These are phyloP conservation scores for Metarhizium sp. DNA, from an alignment of 2,329 filamentous ascomycete genomes.

Conservation along the genomic window DNA sequence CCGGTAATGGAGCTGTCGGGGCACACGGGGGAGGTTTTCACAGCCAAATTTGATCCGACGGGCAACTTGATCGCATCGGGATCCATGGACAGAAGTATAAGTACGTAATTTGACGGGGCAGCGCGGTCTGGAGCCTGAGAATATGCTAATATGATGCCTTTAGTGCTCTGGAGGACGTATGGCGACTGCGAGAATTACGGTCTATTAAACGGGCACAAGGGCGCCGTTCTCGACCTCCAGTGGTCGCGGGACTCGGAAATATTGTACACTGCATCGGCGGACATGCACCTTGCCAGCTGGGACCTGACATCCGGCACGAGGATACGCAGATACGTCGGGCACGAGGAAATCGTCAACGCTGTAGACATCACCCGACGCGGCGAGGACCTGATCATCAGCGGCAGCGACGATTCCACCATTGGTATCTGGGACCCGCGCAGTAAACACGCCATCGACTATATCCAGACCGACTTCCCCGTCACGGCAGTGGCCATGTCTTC, in stretches of 20 bases:
- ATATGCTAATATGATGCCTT: conserved; percentile 7
- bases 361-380: conserved; percentile 83
- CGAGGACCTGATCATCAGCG: conserved; percentile 83
- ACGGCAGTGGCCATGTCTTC: conserved; percentile 88
- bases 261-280: conserved; percentile 85
- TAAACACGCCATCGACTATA: conserved; percentile 79
- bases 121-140: too few relatives aligned
- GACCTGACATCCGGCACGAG: conserved; percentile 85
- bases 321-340: conserved; percentile 84
- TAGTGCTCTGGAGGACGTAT: conserved; percentile 89
- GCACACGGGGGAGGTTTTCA: conserved; percentile 77
- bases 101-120: conserved; percentile 36
- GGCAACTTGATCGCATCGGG: conserved; percentile 87
- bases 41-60: conserved; percentile 80
- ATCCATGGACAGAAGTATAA: conserved; percentile 86
- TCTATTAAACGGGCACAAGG: conserved; percentile 77
- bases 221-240: conserved; percentile 83
- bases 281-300: conserved; percentile 91
- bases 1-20: conserved; percentile 91
- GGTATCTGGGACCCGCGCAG: conserved; percentile 93
- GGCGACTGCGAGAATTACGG: conserved; percentile 94
- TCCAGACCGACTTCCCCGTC: conserved; percentile 85
- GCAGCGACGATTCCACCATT: conserved; percentile 87
- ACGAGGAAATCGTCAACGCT: conserved; percentile 92
- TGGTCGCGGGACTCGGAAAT: conserved; percentile 94